Conservation (phyloP, 2,329 filamentous ascomycete species). For the Lachnellula hyalina region DNA sequence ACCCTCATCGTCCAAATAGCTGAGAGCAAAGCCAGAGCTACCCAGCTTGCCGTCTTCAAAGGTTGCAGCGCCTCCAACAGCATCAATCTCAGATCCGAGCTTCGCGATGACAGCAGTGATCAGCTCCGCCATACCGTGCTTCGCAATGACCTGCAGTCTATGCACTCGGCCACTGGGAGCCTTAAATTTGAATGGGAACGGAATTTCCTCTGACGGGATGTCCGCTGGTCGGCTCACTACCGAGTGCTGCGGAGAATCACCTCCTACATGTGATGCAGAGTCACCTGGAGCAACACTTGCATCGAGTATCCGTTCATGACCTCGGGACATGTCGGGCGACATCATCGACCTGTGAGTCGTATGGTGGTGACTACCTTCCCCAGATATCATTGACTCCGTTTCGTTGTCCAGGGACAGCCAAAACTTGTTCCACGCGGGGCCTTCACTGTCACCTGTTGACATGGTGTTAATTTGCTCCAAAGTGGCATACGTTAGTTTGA, state of each 20-base stretch:
- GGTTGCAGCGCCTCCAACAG: slow-evolving; percentile 73
- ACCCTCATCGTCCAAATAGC: slow-evolving; percentile 94
- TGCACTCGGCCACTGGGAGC: slow-evolving; percentile 92
- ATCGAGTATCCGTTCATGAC: slow-evolving; percentile 56
- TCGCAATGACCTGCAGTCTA: slow-evolving; percentile 76
- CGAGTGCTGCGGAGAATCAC: slow-evolving; percentile 70
- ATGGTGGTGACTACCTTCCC: slow-evolving; percentile 73
- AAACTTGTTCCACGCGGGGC: slow-evolving; percentile 99
- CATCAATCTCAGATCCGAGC: slow-evolving; percentile 75
- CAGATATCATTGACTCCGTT: slow-evolving; percentile 93
- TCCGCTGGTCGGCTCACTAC: slow-evolving; percentile 49
- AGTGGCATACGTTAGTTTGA: slow-evolving; percentile 97
- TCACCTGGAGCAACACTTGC: slow-evolving; percentile 90
- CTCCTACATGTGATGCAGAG: slow-evolving; percentile 87
- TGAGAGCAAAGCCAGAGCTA: slow-evolving; percentile 78
- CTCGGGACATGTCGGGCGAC: slow-evolving; percentile 68
- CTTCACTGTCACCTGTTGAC: slow-evolving; percentile 80
- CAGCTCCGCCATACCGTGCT: slow-evolving; percentile 74
- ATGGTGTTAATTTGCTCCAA: slow-evolving; percentile 98
- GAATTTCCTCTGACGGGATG: slow-evolving; percentile 59
- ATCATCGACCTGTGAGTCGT: slow-evolving; percentile 67
- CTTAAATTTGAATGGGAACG: slow-evolving; percentile 99
- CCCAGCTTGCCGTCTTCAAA: slow-evolving; percentile 76
- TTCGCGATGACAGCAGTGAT: slow-evolving; percentile 75
- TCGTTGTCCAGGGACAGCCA: slow-evolving; percentile 89